Evolutionary conservation across 805 yeast genomes (phyloP).

Genomic region (Yamadazyma philogaea): DNA sequence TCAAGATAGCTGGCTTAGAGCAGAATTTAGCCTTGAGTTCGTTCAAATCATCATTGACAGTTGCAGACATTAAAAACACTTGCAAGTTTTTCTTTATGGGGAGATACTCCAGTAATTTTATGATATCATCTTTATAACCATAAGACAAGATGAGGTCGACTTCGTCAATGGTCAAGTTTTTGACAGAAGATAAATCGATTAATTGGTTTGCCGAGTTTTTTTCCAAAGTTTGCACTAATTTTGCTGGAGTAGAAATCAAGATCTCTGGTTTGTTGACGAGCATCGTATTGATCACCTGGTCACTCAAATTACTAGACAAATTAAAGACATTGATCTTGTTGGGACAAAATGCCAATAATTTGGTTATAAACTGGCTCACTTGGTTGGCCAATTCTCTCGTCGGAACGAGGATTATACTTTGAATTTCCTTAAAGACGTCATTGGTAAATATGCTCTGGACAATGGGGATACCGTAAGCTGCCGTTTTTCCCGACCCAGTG

Average conservation of each 20-base stretch:
- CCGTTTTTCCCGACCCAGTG: constrained; percentile 95
- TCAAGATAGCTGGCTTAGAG: constrained; percentile 76
- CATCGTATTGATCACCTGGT: constrained; percentile 66
- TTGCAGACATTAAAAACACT: constrained; percentile 94
- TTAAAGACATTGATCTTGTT: constrained; percentile 63
- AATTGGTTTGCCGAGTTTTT: constrained; percentile 30
- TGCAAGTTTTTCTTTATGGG: constrained; percentile 78
- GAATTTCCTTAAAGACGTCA: constrained; percentile 26
- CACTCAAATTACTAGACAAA: constrained; percentile 62
- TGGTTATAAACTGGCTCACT: constrained; percentile 66
- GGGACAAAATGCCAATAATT: constrained; percentile 68
- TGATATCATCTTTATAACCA: constrained; percentile 86
- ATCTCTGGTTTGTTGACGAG: constrained; percentile 76
- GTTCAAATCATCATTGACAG: constrained; percentile 82
- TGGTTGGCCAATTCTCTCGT: constrained; percentile 90
- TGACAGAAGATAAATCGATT: constrained; percentile 54
- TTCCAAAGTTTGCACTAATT: constrained; percentile 56
- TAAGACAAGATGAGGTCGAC: constrained; percentile 87
- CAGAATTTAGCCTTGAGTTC: constrained; percentile 75
- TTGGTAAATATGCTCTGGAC: constrained; percentile 66
- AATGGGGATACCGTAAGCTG: constrained; percentile 85
- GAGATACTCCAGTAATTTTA: constrained; percentile 57
- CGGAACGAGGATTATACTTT: constrained; percentile 81
- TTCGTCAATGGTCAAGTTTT: constrained; percentile 85
- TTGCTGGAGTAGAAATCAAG: constrained; percentile 83